Evolutionary conservation across 768 basidiomycete genomes (phyloP).

Genomic region (Kwoniella sp.): DNA sequence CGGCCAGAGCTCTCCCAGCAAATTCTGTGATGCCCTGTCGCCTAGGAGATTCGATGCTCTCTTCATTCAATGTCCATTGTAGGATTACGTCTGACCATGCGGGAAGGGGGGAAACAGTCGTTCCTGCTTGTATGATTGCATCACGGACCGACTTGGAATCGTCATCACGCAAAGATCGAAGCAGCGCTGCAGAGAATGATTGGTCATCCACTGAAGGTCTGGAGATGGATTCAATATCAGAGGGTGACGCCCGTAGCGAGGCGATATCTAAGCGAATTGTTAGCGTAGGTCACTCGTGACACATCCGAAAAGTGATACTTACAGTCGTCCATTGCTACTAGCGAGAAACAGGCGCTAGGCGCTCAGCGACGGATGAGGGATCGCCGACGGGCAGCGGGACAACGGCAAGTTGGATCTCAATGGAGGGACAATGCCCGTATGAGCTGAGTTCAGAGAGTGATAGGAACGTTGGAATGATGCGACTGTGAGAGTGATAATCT

Average conservation of each 20-base stretch:
- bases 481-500: too few species aligned
- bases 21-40: slow-evolving; percentile 1
- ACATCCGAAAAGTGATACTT: neutral
- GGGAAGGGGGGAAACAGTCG: neutral
- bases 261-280: slow-evolving; percentile 3
- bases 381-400: too few species aligned
- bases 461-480: too few species aligned
- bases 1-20: neutral
- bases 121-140: slow-evolving; percentile 12
- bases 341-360: too few species aligned
- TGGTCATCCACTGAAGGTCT: neutral
- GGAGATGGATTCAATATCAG: slow-evolving; percentile 4
- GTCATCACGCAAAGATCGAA: neutral
- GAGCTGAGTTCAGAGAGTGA: too few species aligned
- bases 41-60: neutral
- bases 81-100: slow-evolving; percentile 1
- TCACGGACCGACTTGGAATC: slow-evolving; percentile 1
- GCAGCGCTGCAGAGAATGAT: neutral
- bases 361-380: too few species aligned
- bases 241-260: slow-evolving; percentile 3
- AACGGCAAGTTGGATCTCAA: too few species aligned
- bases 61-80: neutral
- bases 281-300: neutral
- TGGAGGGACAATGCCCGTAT: too few species aligned
- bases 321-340: slow-evolving; percentile 2